phyloP scores from a whole-genome alignment of 495 filamentous ascomycete species.

The Thozetella sp. region DNA sequence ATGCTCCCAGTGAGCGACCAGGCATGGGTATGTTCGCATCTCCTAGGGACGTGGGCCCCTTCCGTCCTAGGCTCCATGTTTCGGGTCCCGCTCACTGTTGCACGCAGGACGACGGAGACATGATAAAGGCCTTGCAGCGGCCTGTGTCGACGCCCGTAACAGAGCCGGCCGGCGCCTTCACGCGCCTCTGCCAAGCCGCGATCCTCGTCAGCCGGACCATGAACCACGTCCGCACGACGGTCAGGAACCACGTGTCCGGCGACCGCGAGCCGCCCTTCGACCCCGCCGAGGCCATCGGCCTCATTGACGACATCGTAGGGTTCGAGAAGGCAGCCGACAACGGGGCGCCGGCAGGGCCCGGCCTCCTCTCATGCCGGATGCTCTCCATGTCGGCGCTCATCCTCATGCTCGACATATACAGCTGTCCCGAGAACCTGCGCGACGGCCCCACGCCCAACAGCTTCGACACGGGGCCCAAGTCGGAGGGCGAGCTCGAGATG shows the following conservation, averaged over 20 bases:
- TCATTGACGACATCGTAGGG: constrained; percentile 11
- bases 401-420: constrained; percentile 20
- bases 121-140: constrained; percentile 8
- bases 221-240: constrained; percentile 14
- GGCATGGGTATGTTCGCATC: constrained; percentile 38
- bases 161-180: constrained; percentile 30
- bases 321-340: constrained; percentile 11
- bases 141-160: constrained; percentile 19
- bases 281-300: constrained; percentile 6
- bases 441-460: constrained; percentile 12
- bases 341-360: neutral
- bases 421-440: constrained; percentile 22
- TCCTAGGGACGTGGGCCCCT: no score
- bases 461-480: constrained; percentile 3
- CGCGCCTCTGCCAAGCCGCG: constrained; percentile 35
- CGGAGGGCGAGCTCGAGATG: constrained; percentile 9
- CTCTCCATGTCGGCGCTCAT: constrained; percentile 17
- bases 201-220: constrained; percentile 28
- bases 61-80: constrained; percentile 2
- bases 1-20: constrained; percentile 45
- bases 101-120: constrained; percentile 28
- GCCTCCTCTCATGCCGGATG: constrained; percentile 9
- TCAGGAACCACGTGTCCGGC: constrained; percentile 6
- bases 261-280: constrained; percentile 7
- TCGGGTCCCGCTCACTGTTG: constrained; percentile 4